These are phyloP conservation scores for Ustilago esculenta DNA, from an alignment of 1,284 basidiomycete species.

Conservation along the genomic window DNA sequence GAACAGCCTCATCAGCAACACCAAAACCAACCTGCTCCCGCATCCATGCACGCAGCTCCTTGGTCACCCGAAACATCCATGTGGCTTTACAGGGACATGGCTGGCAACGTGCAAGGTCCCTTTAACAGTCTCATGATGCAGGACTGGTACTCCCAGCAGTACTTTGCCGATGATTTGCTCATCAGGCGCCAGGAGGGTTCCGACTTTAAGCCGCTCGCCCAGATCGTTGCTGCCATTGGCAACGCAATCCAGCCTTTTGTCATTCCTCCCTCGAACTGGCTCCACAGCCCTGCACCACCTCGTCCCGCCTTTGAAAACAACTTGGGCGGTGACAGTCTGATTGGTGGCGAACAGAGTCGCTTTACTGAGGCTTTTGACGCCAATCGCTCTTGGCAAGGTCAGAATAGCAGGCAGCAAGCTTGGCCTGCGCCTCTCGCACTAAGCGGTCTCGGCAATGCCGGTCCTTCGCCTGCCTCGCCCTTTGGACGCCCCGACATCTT, in stretches of 20 bases:
- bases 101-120: conserved; percentile 90
- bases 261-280: conserved; percentile 51
- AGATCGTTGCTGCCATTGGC: conserved; percentile 63
- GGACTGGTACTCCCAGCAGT: conserved; percentile 91
- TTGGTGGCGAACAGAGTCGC: conserved; percentile 31
- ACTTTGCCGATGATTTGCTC: conserved; percentile 85
- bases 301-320: conserved; percentile 17
- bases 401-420: conserved; percentile 24
- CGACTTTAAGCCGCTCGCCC: conserved; percentile 67
- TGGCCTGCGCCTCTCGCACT: conserved; percentile 35
- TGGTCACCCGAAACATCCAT: conserved; percentile 74
- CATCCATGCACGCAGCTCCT: conserved; percentile 17
- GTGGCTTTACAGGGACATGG: conserved; percentile 92
- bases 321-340: conserved; percentile 15
- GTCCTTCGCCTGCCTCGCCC: conserved; percentile 34
- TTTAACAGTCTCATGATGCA: conserved; percentile 93
- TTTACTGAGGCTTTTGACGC: conserved; percentile 25
- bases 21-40: neutral
- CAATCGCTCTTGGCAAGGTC: conserved; percentile 21
- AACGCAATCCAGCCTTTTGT: conserved; percentile 67
- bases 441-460: conserved; percentile 23
- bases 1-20: conserved; percentile 27
- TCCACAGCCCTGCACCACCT: conserved; percentile 19
- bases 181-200: conserved; percentile 75
- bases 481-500: conserved; percentile 36